These are phyloP conservation scores for Agarophyton chilense DNA, from an alignment of 23 red algal species.

Conservation along the genomic window DNA sequence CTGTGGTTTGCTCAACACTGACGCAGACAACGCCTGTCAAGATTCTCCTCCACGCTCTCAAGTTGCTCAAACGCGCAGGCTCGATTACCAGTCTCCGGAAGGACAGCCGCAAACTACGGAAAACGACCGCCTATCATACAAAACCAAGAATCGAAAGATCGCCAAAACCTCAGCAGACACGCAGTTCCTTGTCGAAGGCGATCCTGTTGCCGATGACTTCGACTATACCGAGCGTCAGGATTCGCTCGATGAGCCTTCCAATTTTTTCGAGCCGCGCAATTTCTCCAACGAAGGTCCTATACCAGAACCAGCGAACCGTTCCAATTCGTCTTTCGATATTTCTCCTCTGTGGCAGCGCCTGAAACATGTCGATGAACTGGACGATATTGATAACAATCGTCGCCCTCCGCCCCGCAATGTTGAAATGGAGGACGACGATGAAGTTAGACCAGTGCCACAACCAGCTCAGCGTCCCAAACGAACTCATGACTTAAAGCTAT, in stretches of 20 bases:
- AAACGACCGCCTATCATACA: slow-evolving; percentile 19
- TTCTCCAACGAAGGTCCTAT: not conserved
- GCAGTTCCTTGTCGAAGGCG: not conserved
- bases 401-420: not conserved
- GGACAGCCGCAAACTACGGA: not conserved
- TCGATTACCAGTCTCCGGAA: not conserved
- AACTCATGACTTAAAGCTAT: not conserved
- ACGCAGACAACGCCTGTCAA: slow-evolving; percentile 4
- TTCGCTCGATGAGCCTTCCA: slow-evolving; percentile 1
- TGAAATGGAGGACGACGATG: not conserved
- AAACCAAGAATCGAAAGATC: not conserved
- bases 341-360: slow-evolving; percentile 53
- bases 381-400: slow-evolving; percentile 24
- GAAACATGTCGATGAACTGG: slow-evolving; percentile 60
- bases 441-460: slow-evolving; percentile 6
- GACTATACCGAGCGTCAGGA: slow-evolving; percentile 39
- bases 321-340: slow-evolving; percentile 52
- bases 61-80: not conserved
- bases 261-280: not conserved
- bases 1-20: slow-evolving; percentile 42
- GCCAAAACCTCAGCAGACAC: not conserved
- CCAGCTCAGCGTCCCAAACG: not conserved
- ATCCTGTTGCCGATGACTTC: slow-evolving; percentile 35
- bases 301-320: slow-evolving; percentile 15
- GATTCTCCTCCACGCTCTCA: not conserved